These are phyloP conservation scores for Dictyostelium capitatum DNA, from an alignment of 78 protist species.

Conservation along the genomic window DNA sequence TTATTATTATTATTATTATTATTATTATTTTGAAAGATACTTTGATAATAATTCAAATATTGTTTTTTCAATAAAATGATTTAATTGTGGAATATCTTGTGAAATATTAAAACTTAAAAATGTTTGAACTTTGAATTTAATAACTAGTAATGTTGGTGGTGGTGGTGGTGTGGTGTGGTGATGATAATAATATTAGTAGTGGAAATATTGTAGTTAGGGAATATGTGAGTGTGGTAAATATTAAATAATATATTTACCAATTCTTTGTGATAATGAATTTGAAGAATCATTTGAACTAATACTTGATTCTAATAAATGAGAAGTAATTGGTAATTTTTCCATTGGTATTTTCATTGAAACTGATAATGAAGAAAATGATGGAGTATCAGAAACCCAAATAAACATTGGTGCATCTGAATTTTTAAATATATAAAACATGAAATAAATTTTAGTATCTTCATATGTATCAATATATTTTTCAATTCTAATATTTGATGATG, in stretches of 20 bases:
- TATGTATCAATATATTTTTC: constrained; percentile 12
- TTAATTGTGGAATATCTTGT: constrained; percentile 20
- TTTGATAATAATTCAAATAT: not conserved
- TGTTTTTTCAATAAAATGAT: not conserved
- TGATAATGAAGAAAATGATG: not conserved
- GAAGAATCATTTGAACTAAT: not conserved
- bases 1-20: too few species aligned
- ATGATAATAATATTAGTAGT: too few species aligned
- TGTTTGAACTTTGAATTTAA: constrained; percentile 32
- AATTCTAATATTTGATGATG: not conserved
- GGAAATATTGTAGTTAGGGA: too few species aligned
- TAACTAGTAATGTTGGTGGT: not conserved
- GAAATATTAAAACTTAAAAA: not conserved
- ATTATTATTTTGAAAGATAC: not conserved
- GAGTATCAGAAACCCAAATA: constrained; percentile 12
- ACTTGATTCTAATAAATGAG: not conserved
- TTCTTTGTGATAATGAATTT: constrained; percentile 11
- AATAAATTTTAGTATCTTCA: constrained; percentile 23
- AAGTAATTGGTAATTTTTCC: constrained; percentile 12
- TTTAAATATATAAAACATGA: constrained; percentile 32
- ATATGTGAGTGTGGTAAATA: too few species aligned
- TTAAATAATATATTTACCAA: not conserved
- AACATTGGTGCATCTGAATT: not conserved
- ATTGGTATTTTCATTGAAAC: constrained; percentile 31
- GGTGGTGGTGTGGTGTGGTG: too few species aligned